phyloP scores from a whole-genome alignment of 352 stramenopile genomes.

The Globisporangium megalacanthum region DNA sequence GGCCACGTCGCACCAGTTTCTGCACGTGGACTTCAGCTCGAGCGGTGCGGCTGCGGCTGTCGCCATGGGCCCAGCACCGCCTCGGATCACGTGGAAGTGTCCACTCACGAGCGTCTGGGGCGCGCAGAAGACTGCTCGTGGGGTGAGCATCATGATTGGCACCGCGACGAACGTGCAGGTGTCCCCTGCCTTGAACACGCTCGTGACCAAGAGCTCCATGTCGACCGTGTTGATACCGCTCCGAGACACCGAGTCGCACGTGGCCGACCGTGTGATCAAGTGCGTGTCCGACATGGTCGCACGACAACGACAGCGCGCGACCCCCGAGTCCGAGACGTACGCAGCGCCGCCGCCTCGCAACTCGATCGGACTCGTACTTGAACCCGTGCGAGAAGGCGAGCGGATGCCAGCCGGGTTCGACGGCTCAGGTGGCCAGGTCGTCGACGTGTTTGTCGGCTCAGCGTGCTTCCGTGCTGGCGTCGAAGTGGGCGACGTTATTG shows the following conservation, averaged over 20 bases:
- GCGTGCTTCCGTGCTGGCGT: constrained; percentile 41
- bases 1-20: constrained; percentile 68
- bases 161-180: constrained; percentile 30
- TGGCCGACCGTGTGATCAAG: constrained; percentile 32
- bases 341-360: constrained; percentile 34
- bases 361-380: constrained; percentile 47
- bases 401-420: constrained; percentile 27
- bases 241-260: constrained; percentile 21
- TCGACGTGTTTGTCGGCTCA: constrained; percentile 47
- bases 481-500: constrained; percentile 43
- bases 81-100: constrained; percentile 43
- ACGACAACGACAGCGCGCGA: constrained; percentile 29
- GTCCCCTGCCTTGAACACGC: constrained; percentile 12
- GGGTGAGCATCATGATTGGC: constrained; percentile 45
- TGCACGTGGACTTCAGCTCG: constrained; percentile 45
- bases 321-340: constrained; percentile 27
- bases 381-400: constrained; percentile 30
- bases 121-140: constrained; percentile 31
- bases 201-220: constrained; percentile 45
- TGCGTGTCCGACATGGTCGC: constrained; percentile 37
- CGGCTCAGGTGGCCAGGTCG: constrained; percentile 36
- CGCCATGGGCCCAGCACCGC: constrained; percentile 12
- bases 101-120: constrained; percentile 37
- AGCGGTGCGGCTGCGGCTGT: constrained; percentile 18
- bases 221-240: constrained; percentile 40